Conservation (phyloP, 176 grass and related monocot species). For the Canna indica region DNA sequence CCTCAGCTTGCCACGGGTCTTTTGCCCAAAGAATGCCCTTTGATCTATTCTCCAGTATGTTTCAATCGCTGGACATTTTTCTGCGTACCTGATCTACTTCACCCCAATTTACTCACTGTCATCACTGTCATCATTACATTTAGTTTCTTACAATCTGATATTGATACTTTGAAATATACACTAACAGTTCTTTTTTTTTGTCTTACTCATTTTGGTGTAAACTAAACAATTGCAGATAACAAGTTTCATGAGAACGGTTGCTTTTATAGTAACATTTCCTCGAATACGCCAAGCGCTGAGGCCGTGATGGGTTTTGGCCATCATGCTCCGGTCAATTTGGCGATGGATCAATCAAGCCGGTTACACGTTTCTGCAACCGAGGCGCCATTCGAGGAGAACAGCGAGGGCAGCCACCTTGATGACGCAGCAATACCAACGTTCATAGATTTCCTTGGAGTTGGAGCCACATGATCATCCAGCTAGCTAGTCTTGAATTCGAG, state of each 20-base stretch:
- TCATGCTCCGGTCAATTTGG: not conserved
- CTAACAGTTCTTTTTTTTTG: not conserved
- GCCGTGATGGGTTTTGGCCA: not conserved
- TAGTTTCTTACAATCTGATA: too few relatives aligned
- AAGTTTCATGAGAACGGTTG: not conserved
- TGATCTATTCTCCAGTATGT: slow-evolving; percentile 9
- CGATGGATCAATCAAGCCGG: not conserved
- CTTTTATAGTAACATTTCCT: not conserved
- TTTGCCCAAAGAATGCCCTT: not conserved
- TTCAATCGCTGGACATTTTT: not conserved
- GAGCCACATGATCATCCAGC: not conserved
- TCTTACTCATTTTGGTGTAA: not conserved
- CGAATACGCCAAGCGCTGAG: not conserved
- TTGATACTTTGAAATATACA: too few relatives aligned
- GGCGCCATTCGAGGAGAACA: slow-evolving; percentile 3
- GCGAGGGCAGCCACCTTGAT: slow-evolving; percentile 1
- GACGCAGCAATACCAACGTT: slow-evolving; percentile 4
- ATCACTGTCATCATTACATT: too few relatives aligned
- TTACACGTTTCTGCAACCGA: not conserved
- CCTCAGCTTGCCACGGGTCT: not conserved
- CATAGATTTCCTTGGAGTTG: slow-evolving; percentile 29
- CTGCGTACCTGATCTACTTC: too few relatives aligned
- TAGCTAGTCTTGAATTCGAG: too few relatives aligned
- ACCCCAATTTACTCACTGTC: too few relatives aligned
- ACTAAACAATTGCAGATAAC: not conserved